phyloP scores from a whole-genome alignment of 2,329 filamentous ascomycete species.

The Arthrobotrys musiformis region DNA sequence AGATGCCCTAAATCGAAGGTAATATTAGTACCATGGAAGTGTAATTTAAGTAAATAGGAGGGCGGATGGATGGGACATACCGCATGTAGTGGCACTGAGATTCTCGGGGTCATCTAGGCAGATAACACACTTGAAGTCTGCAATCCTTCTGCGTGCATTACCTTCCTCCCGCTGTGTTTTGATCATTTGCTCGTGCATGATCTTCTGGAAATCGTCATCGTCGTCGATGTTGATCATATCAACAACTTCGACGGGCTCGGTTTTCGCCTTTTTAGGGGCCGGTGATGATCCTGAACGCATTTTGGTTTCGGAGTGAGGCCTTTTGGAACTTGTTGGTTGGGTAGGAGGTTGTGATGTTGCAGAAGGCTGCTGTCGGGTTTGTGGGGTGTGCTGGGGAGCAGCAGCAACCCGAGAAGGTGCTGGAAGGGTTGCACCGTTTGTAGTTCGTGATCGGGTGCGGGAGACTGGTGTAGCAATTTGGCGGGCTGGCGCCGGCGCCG shows the following conservation, averaged over 20 bases:
- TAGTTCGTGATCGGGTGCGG: background rate
- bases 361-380: slow-evolving; percentile 1
- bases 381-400: slow-evolving; percentile 12
- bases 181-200: slow-evolving; percentile 56
- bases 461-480: background rate
- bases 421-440: background rate
- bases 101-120: slow-evolving; percentile 59
- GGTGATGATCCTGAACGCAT: background rate
- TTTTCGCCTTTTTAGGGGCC: slow-evolving; percentile 32
- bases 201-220: slow-evolving; percentile 54
- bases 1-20: slow-evolving; percentile 57
- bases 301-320: slow-evolving; percentile 13
- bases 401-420: slow-evolving; percentile 24
- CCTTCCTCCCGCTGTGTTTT: slow-evolving; percentile 56
- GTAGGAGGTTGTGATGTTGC: slow-evolving; percentile 9
- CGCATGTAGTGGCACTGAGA: slow-evolving; percentile 58
- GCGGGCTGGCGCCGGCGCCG: background rate
- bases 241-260: slow-evolving; percentile 47
- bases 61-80: slow-evolving; percentile 47
- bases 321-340: slow-evolving; percentile 23
- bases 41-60: background rate
- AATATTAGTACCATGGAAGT: slow-evolving; percentile 20
- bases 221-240: slow-evolving; percentile 48
- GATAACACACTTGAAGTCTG: slow-evolving; percentile 59
- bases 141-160: slow-evolving; percentile 57